These are phyloP conservation scores for Pseudomonodictys pantanalensis DNA, from an alignment of 495 filamentous ascomycete genomes.

Conservation along the genomic window DNA sequence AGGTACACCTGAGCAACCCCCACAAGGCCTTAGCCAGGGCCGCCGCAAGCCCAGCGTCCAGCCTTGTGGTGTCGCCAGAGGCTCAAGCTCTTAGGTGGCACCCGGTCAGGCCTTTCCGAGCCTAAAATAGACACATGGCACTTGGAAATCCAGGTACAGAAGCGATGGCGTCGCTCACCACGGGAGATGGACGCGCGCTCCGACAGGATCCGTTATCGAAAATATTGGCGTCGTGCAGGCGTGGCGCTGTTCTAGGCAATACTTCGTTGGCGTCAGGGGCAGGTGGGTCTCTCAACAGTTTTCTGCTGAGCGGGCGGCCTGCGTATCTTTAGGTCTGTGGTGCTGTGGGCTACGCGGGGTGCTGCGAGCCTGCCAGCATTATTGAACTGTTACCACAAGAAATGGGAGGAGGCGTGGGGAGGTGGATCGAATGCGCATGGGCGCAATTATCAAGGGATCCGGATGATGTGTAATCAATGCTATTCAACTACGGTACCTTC, in stretches of 20 bases:
- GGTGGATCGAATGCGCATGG: too few species aligned
- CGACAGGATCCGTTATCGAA: neutral
- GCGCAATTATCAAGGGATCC: neutral
- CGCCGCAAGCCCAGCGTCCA: neutral
- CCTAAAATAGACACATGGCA: neutral
- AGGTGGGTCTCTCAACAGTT: too few species aligned
- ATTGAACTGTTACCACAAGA: too few species aligned
- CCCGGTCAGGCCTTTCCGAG: too few species aligned
- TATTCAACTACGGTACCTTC: constrained; percentile 7
- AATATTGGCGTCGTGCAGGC: neutral
- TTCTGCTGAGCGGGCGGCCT: too few species aligned
- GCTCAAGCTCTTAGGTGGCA: neutral
- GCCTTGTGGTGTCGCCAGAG: neutral
- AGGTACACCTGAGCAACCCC: neutral
- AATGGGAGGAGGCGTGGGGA: too few species aligned
- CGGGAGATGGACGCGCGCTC: neutral
- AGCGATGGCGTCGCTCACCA: neutral
- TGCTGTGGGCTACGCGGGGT: too few species aligned
- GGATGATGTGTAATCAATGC: constrained; percentile 12
- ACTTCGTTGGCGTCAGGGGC: too few species aligned
- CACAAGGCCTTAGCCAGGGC: neutral
- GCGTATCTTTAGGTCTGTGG: too few species aligned
- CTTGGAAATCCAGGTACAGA: neutral
- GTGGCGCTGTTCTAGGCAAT: too few species aligned
- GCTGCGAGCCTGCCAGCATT: too few species aligned